Percentiles rank a stretch among this genome's conserved stretches.
Conservation (phyloP, 257 asterid species). For the Petunia secreta region DNA sequence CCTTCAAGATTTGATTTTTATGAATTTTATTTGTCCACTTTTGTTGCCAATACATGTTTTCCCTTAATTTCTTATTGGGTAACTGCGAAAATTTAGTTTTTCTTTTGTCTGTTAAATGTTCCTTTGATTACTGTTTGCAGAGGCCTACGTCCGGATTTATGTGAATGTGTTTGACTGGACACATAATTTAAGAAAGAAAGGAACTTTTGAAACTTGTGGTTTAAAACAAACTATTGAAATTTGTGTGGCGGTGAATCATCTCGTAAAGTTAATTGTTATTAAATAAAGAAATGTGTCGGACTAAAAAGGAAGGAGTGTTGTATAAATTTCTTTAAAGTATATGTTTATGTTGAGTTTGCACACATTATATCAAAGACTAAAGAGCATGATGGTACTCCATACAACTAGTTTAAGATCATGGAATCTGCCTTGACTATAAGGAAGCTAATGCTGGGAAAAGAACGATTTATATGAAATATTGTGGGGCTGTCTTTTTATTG, state of each 20-base stretch:
- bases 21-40: not conserved
- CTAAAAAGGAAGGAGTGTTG: too few relatives aligned
- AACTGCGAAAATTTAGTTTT: not conserved
- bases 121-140: not conserved
- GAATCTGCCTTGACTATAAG: not conserved
- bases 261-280: too few relatives aligned
- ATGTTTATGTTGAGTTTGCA: not conserved
- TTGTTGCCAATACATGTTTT: not conserved
- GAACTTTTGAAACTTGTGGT: too few relatives aligned
- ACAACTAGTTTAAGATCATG: not conserved
- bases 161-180: too few relatives aligned
- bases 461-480: not conserved
- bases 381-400: not conserved
- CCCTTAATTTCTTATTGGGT: not conserved
- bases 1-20: constrained; percentile 10
- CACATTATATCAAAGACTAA: not conserved
- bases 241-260: too few relatives aligned
- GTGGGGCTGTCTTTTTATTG: not conserved
- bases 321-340: not conserved
- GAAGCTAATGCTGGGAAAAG: not conserved
- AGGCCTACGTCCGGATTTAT: not conserved
- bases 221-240: too few relatives aligned
- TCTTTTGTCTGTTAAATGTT: not conserved
- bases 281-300: too few relatives aligned
- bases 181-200: too few relatives aligned